Evolutionary conservation across 805 yeast species (phyloP).

Genomic region (Pichia pseudocactophila): DNA sequence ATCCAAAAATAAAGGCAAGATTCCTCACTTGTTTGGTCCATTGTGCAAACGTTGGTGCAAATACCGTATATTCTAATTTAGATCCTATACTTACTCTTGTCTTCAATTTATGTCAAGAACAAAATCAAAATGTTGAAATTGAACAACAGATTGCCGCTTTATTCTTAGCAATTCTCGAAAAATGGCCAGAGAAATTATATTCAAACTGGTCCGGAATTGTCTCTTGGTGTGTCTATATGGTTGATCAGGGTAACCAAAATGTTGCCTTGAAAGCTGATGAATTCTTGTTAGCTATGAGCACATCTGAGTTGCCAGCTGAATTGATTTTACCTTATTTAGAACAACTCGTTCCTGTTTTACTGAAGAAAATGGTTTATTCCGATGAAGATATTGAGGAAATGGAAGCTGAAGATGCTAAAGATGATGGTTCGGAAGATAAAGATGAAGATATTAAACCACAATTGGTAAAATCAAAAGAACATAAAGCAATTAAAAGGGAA

Average conservation of each 20-base stretch:
- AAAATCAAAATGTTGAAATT: constrained; percentile 42
- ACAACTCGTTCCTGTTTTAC: constrained; percentile 63
- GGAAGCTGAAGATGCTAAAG: constrained; percentile 58
- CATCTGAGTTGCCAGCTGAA: constrained; percentile 48
- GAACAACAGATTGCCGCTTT: constrained; percentile 71
- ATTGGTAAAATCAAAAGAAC: constrained; percentile 56
- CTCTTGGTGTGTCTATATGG: constrained; percentile 71
- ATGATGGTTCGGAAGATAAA: constrained; percentile 72
- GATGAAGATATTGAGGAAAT: constrained; percentile 67
- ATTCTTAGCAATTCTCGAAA: constrained; percentile 61
- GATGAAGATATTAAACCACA: constrained; percentile 85
- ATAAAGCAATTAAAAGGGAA: constrained; percentile 21
- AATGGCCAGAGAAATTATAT: constrained; percentile 68
- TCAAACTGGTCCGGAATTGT: constrained; percentile 85
- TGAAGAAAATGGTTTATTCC: constrained; percentile 79
- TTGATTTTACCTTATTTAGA: constrained; percentile 50
- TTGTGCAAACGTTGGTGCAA: constrained; percentile 62
- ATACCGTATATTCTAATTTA: constrained; percentile 50
- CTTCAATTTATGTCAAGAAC: constrained; percentile 57
- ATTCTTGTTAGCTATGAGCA: constrained; percentile 68
- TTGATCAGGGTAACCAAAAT: constrained; percentile 54
- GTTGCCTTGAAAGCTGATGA: constrained; percentile 92
- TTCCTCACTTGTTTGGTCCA: constrained; percentile 68
- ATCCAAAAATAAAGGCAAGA: constrained; percentile 51
- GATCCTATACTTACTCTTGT: constrained; percentile 59